Conservation (phyloP, 2,329 filamentous ascomycete genomes). For the Pseudogymnoascus sp. region DNA sequence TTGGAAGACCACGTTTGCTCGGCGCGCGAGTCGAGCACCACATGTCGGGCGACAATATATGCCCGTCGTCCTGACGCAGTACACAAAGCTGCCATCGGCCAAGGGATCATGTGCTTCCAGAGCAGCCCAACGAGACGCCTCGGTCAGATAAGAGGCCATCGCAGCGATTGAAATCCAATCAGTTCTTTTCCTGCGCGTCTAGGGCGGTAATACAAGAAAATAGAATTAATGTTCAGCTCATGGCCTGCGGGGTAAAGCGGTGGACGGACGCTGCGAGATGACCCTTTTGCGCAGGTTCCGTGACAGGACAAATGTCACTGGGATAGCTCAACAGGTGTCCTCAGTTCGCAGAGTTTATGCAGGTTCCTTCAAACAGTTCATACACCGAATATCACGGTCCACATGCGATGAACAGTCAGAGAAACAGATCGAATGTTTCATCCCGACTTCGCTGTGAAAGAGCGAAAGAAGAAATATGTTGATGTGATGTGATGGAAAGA, state of each 20-base stretch:
- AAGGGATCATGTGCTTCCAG: conserved; percentile 28
- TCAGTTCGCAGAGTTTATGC: background rate
- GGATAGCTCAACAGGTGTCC: conserved; percentile 4
- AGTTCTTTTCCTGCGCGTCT: conserved; percentile 1
- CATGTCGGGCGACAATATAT: conserved; percentile 55
- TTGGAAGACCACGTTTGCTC: conserved; percentile 52
- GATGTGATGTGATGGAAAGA: background rate
- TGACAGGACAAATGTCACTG: conserved; percentile 3
- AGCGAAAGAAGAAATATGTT: conserved; percentile 2
- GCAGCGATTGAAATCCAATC: conserved; percentile 3
- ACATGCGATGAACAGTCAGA: conserved; percentile 2
- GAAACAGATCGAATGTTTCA: background rate
- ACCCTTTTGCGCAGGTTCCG: background rate
- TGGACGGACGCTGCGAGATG: background rate
- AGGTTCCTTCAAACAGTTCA: conserved; percentile 8
- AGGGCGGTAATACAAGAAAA: conserved; percentile 6
- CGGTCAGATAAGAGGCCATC: conserved; percentile 1
- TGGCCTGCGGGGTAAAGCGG: background rate
- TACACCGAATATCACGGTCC: background rate
- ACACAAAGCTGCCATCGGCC: conserved; percentile 36
- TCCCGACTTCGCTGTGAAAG: background rate
- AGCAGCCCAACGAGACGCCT: conserved; percentile 21
- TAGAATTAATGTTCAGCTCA: background rate
- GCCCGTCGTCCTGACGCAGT: conserved; percentile 39
- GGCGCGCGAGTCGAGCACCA: conserved; percentile 49